Conservation (phyloP, 2,329 filamentous ascomycete genomes). For the Stylonectria norvegica region DNA sequence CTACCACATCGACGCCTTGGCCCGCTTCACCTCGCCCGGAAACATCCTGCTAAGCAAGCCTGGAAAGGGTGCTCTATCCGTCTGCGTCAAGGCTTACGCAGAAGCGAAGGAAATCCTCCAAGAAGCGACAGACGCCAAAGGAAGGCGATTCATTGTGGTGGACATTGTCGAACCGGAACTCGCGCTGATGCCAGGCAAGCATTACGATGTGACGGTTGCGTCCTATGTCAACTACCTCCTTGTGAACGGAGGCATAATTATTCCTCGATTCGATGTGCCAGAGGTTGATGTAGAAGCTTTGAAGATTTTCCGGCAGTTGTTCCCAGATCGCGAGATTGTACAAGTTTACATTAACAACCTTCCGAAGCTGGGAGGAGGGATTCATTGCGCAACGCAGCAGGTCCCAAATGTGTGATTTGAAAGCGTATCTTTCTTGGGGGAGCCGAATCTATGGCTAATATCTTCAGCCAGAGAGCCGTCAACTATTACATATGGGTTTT, state of each 20-base stretch:
- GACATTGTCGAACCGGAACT: constrained; percentile 25
- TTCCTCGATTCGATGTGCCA: constrained; percentile 27
- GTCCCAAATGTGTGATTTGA: too few relatives aligned
- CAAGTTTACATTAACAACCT: constrained; percentile 16
- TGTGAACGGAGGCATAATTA: constrained; percentile 28
- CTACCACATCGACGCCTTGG: constrained; percentile 28
- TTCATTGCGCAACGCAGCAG: constrained; percentile 30
- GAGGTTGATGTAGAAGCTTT: constrained; percentile 22
- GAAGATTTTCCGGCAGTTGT: constrained; percentile 7
- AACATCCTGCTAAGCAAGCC: constrained; percentile 22
- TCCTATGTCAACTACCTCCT: constrained; percentile 27
- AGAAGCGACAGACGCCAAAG: constrained; percentile 16
- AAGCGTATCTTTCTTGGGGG: too few relatives aligned
- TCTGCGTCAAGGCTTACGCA: constrained; percentile 19
- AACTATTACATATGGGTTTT: too few relatives aligned
- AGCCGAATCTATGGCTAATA: too few relatives aligned
- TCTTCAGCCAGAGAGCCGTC: too few relatives aligned
- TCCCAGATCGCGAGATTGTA: constrained; percentile 15
- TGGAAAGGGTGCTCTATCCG: constrained; percentile 1
- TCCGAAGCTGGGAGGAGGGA: constrained; percentile 23
- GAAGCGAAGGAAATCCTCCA: constrained; percentile 20
- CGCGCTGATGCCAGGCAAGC: background rate
- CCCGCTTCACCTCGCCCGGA: constrained; percentile 24
- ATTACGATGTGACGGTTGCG: constrained; percentile 8
- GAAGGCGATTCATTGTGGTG: constrained; percentile 19